phyloP scores from a whole-genome alignment of 1,139 yeast species.

The Nakaseomyces kungkrabaensis region DNA sequence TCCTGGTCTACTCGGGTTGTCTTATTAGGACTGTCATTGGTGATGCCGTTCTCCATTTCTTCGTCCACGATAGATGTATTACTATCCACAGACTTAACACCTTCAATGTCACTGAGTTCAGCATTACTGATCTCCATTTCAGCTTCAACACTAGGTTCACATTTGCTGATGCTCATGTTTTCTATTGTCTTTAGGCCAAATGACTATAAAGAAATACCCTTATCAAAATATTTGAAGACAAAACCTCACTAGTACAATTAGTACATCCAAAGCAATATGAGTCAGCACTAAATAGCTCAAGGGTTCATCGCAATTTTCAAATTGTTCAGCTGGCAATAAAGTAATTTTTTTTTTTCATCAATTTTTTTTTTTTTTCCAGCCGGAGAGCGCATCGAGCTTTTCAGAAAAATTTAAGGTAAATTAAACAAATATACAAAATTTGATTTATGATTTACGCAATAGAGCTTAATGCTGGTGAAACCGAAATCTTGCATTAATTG shows the following conservation, averaged over 20 bases:
- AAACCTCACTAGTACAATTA: too few species aligned
- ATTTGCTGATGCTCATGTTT: neutral
- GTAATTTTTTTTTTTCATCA: neutral
- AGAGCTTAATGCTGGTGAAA: too few species aligned
- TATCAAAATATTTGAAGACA: too few species aligned
- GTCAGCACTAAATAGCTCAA: neutral
- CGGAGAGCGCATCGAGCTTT: neutral
- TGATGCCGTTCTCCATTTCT: neutral
- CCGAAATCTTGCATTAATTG: too few species aligned
- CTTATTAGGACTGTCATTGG: neutral
- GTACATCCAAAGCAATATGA: too few species aligned
- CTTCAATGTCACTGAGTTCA: neutral
- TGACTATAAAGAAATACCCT: too few species aligned
- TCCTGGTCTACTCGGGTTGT: neutral
- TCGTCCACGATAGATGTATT: neutral
- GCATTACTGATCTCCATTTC: neutral
- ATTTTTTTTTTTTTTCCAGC: neutral
- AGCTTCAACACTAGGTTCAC: neutral
- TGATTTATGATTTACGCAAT: too few species aligned
- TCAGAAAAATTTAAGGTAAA: too few species aligned
- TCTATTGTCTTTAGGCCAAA: neutral
- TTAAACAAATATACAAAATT: too few species aligned
- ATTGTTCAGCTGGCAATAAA: neutral
- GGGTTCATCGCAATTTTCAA: neutral
- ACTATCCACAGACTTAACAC: neutral